A percentile compares a stretch with the other conserved stretches of the same genome.
phyloP scores from a whole-genome alignment of 2,329 filamentous ascomycete species.

The Monilinia laxa region DNA sequence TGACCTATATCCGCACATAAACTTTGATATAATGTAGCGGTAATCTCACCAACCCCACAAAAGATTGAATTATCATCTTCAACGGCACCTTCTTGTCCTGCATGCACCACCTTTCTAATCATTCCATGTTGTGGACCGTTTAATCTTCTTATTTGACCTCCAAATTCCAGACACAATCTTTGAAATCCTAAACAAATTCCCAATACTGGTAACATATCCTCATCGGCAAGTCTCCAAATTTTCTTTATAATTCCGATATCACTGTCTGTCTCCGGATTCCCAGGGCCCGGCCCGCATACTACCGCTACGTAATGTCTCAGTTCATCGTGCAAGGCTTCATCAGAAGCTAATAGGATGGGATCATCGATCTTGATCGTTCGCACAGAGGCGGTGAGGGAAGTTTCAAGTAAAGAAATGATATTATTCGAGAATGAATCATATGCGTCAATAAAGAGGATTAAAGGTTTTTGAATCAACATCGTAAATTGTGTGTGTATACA shows the following conservation, averaged over 20 bases:
- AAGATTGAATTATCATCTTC: slow-evolving; percentile 33
- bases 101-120: slow-evolving; percentile 55
- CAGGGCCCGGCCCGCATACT: slow-evolving; percentile 87
- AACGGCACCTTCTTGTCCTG: slow-evolving; percentile 35
- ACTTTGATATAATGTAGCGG: slow-evolving; percentile 46
- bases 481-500: slow-evolving; percentile 21
- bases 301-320: slow-evolving; percentile 73
- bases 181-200: slow-evolving; percentile 75
- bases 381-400: slow-evolving; percentile 66
- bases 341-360: slow-evolving; percentile 48
- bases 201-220: slow-evolving; percentile 69
- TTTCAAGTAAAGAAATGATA: slow-evolving; percentile 78
- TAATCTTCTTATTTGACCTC: slow-evolving; percentile 54
- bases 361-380: slow-evolving; percentile 71
- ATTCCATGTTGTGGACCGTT: slow-evolving; percentile 61
- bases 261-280: slow-evolving; percentile 66
- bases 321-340: slow-evolving; percentile 49
- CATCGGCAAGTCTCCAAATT: slow-evolving; percentile 66
- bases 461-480: slow-evolving; percentile 37
- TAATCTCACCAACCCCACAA: slow-evolving; percentile 35
- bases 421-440: slow-evolving; percentile 98
- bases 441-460: slow-evolving; percentile 86
- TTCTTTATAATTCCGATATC: slow-evolving; percentile 81
- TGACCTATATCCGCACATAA: slow-evolving; percentile 41
- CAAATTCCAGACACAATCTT: slow-evolving; percentile 60